phyloP scores from a whole-genome alignment of 2,329 filamentous ascomycete species.

The Myotisia sp. region DNA sequence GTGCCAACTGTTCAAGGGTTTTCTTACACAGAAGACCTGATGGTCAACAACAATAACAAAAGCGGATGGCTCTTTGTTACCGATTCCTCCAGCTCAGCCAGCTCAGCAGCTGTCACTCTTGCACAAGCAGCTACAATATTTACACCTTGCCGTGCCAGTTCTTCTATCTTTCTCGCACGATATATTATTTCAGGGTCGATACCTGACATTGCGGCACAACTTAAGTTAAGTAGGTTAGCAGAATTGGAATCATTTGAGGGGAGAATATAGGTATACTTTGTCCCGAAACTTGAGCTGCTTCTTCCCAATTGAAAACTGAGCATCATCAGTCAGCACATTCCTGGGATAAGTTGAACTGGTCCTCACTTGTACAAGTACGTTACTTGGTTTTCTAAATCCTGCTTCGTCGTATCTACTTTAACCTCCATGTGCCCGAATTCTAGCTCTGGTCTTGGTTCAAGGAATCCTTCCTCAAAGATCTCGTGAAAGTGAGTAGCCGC shows the following conservation, averaged over 20 bases:
- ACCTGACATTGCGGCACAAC: conserved; percentile 75
- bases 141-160: conserved; percentile 55
- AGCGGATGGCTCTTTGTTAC: conserved; percentile 28
- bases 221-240: conserved; percentile 15
- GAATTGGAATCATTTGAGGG: conserved; percentile 3
- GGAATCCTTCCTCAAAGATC: conserved; percentile 39
- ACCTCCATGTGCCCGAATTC: conserved; percentile 48
- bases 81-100: conserved; percentile 52
- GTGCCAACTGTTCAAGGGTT: background rate
- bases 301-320: conserved; percentile 44
- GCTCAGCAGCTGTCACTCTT: conserved; percentile 49
- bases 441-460: conserved; percentile 33
- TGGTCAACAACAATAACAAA: background rate
- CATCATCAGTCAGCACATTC: background rate
- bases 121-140: conserved; percentile 63
- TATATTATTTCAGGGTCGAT: conserved; percentile 57
- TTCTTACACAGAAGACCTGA: background rate
- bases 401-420: conserved; percentile 29
- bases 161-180: conserved; percentile 59
- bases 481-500: conserved; percentile 51
- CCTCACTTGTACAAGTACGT: conserved; percentile 52
- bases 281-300: conserved; percentile 71
- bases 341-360: background rate
- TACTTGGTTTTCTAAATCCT: conserved; percentile 38
- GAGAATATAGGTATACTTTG: conserved; percentile 32